phyloP scores from a whole-genome alignment of 352 stramenopile species.

The Phytophthora tentaculata region DNA sequence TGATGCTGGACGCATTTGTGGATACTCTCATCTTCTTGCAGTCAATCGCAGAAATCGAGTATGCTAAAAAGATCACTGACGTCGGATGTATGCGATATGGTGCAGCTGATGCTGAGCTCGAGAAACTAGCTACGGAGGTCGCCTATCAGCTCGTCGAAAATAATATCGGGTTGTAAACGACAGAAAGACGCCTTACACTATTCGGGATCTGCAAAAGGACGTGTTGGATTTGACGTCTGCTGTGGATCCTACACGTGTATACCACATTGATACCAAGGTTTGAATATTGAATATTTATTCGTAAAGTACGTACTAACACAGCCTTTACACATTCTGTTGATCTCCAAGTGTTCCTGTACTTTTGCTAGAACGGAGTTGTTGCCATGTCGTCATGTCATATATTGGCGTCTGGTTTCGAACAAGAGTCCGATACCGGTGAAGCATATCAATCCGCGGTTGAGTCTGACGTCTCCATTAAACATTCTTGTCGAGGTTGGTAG shows the following conservation, averaged over 20 bases:
- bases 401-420: not conserved
- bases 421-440: constrained; percentile 5
- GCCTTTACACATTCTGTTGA: no score
- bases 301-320: not conserved
- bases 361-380: constrained; percentile 11
- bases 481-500: not conserved
- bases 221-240: not conserved
- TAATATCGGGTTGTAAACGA: constrained; percentile 3
- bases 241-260: not conserved
- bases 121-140: not conserved
- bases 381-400: constrained; percentile 8
- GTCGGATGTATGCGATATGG: not conserved
- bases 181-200: not conserved
- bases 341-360: not conserved
- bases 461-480: not conserved
- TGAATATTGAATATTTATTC: not conserved
- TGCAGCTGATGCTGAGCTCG: not conserved
- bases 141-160: not conserved
- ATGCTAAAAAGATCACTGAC: not conserved
- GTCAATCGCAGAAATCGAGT: not conserved
- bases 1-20: not conserved
- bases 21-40: not conserved
- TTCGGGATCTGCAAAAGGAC: not conserved
- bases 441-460: constrained; percentile 8
- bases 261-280: constrained; percentile 14